A percentile compares a stretch with the other conserved stretches of the same genome.
Conservation (phyloP, 345 rosid species). For the Erucastrum elatum region DNA sequence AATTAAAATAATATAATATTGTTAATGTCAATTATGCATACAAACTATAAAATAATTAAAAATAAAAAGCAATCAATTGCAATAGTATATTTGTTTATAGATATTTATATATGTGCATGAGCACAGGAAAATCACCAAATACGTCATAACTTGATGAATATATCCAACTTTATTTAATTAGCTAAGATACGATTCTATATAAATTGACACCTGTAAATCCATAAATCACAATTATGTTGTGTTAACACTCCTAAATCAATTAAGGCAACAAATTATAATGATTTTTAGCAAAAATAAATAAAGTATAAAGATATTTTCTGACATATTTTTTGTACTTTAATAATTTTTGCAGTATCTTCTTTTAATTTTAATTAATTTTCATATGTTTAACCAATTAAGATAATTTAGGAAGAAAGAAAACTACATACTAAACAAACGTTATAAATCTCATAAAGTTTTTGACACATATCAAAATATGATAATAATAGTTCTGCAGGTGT, state of each 20-base stretch:
- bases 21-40: no score
- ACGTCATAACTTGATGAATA: no score
- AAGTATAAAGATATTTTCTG: background rate
- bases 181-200: no score
- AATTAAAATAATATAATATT: no score
- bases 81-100: no score
- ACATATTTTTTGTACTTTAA: background rate
- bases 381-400: background rate
- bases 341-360: background rate
- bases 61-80: no score
- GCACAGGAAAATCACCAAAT: no score
- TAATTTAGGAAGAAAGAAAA: constrained; percentile 10
- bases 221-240: no score
- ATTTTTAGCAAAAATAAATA: background rate
- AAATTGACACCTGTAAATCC: no score
- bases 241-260: background rate
- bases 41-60: no score
- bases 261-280: background rate
- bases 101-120: no score
- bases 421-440: background rate
- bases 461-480: constrained; percentile 14
- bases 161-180: no score
- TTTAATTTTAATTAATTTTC: background rate
- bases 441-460: background rate
- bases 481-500: background rate